Base-by-base conservation (phyloP, 2,329 filamentous ascomycete species). In the Mycocentrospora acerina region DNA sequence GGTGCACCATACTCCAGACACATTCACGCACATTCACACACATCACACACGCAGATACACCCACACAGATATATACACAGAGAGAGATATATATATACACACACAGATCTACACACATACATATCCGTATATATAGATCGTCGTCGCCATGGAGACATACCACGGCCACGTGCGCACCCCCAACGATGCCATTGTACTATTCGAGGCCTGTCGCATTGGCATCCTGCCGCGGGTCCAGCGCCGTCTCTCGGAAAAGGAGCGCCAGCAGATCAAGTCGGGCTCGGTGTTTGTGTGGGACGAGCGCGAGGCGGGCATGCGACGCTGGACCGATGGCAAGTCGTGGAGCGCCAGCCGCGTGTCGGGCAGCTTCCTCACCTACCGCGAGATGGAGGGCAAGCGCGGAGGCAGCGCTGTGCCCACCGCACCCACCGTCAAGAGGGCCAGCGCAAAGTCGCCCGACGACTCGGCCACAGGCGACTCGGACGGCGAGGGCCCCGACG, bases 271-370 rank as follows among this genome's bases (percentile, higher is more conserved):
- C 67, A 85, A 89, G 61, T 95, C 91, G 1, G 93, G 93, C 29
- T 98, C 93, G 0, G 91, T 98, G 3, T 98, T 97, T 60, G 93
- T 98, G n/a, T 98, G 93, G 93, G 93, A 98, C 68, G 93, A 98
- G 75, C 79, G 91, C 56, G 93, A 98, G 74, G 93, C 93, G 9
- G 93, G 93, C 53, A 98, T 98, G 93, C 81, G 93, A 60, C 79
- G 93, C 68, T 98, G 93, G 93, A 98, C 93, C 1, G 93, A 98
- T 59, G 93, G 93, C 40, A 98, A 98, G 69, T 97, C 91, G 24
- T 98, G 93, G 93, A 97, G 91, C 62, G 93, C 93, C 24, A 97
- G 91, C 71, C 82, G 93, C 47, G 93, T 98, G 1, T 97, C 91
- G 0, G 93, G 93, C 35, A 97, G 93, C 72, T 98, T 98, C 67